Percentiles rank a stretch among this genome's conserved stretches.
Evolutionary conservation across 305 asterid genomes (phyloP).

Genomic region (Andrographis paniculata): DNA sequence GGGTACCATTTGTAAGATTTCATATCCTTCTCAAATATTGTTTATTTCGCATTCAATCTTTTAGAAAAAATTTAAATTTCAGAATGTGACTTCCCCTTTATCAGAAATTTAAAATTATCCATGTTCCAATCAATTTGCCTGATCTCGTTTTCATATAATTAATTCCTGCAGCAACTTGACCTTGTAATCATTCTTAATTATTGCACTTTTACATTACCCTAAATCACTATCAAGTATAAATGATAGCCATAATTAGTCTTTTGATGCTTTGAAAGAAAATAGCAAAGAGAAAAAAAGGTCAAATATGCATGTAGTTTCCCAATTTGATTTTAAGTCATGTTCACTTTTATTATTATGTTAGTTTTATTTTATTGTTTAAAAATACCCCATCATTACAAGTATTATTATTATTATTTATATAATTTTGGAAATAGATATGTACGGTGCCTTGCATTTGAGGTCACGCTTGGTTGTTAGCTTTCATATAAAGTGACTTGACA

Average conservation of each 20-base stretch:
- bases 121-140: constrained; percentile 11
- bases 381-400: too few relatives aligned
- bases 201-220: neutral
- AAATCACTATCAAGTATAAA: neutral
- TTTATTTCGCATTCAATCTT: constrained; percentile 20
- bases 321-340: too few relatives aligned
- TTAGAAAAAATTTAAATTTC: too few relatives aligned
- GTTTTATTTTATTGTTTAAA: too few relatives aligned
- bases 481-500: constrained; percentile 24
- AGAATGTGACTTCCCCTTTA: constrained; percentile 9
- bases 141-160: neutral
- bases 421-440: too few relatives aligned
- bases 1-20: constrained; percentile 39
- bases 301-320: too few relatives aligned
- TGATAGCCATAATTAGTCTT: neutral
- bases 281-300: neutral
- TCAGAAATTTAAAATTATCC: neutral
- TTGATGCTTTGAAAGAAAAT: neutral
- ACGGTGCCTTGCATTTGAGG: constrained; percentile 27
- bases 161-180: neutral
- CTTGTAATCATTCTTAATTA: neutral
- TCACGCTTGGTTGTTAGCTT: constrained; percentile 14
- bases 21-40: constrained; percentile 34
- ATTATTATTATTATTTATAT: too few relatives aligned
- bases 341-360: too few relatives aligned